Conservation (phyloP, 257 asterid species). For the Paraleonurus japonicus region DNA sequence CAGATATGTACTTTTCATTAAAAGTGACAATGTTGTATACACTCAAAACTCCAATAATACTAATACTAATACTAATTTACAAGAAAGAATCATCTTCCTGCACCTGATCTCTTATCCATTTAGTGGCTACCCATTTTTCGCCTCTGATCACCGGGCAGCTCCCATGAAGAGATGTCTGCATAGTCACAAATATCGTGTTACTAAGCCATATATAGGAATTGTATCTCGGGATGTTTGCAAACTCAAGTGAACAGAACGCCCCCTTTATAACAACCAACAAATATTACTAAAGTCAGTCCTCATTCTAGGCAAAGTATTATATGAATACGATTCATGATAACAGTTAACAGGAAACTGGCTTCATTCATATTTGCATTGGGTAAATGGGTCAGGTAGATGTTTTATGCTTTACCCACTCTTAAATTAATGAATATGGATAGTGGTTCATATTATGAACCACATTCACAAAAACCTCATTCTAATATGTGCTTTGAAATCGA, state of each 20-base stretch:
- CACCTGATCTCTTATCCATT: constrained; percentile 85
- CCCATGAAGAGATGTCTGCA: constrained; percentile 88
- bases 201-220: neutral
- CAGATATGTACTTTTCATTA: neutral
- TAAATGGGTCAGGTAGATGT: too few relatives aligned
- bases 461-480: too few relatives aligned
- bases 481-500: neutral
- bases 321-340: too few relatives aligned
- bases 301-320: too few relatives aligned
- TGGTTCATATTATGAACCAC: too few relatives aligned
- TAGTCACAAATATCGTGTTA: neutral
- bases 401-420: too few relatives aligned
- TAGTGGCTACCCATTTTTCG: constrained; percentile 97
- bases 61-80: too few relatives aligned
- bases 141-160: constrained; percentile 93
- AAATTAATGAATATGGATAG: too few relatives aligned
- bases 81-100: constrained; percentile 34
- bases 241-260: too few relatives aligned
- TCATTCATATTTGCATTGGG: too few relatives aligned
- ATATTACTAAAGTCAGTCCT: neutral
- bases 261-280: neutral
- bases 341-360: too few relatives aligned
- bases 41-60: too few relatives aligned
- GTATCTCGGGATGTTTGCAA: neutral
- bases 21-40: constrained; percentile 24